Evolutionary conservation across 495 filamentous ascomycete species (phyloP).

Genomic region (Talaromyces borbonicus): DNA sequence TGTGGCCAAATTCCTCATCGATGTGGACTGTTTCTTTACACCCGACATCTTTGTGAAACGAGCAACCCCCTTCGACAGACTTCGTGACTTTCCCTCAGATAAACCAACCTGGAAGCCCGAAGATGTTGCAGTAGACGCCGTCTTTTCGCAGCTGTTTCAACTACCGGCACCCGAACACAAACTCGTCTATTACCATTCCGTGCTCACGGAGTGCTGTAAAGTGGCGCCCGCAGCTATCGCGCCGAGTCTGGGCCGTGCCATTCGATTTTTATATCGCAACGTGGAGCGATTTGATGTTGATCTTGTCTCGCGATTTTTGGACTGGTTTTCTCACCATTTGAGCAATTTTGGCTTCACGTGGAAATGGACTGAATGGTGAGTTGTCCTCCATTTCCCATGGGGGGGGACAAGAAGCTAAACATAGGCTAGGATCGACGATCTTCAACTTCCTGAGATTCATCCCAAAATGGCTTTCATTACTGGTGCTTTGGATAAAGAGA

Average conservation of each 20-base stretch:
- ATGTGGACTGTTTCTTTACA: slow-evolving; percentile 90
- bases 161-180: slow-evolving; percentile 86
- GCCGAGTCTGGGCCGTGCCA: slow-evolving; percentile 88
- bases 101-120: slow-evolving; percentile 92
- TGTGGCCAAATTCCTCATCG: slow-evolving; percentile 80
- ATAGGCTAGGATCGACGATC: slow-evolving; percentile 59
- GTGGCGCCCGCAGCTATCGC: slow-evolving; percentile 91
- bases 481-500: slow-evolving; percentile 91
- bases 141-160: slow-evolving; percentile 88
- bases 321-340: slow-evolving; percentile 97
- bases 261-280: slow-evolving; percentile 78
- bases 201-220: slow-evolving; percentile 91
- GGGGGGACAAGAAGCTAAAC: slow-evolving; percentile 5
- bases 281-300: slow-evolving; percentile 78
- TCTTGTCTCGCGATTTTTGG: slow-evolving; percentile 75
- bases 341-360: slow-evolving; percentile 99
- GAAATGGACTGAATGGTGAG: slow-evolving; percentile 97
- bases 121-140: slow-evolving; percentile 92
- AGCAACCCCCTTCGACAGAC: slow-evolving; percentile 79
- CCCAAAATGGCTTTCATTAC: slow-evolving; percentile 88
- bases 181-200: slow-evolving; percentile 89
- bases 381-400: slow-evolving; percentile 5
- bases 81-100: slow-evolving; percentile 57
- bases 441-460: slow-evolving; percentile 63
- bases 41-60: slow-evolving; percentile 83